These are phyloP conservation scores for Centrapalus pauciflorus DNA, from an alignment of 129 eudicot genomes.

Conservation along the genomic window DNA sequence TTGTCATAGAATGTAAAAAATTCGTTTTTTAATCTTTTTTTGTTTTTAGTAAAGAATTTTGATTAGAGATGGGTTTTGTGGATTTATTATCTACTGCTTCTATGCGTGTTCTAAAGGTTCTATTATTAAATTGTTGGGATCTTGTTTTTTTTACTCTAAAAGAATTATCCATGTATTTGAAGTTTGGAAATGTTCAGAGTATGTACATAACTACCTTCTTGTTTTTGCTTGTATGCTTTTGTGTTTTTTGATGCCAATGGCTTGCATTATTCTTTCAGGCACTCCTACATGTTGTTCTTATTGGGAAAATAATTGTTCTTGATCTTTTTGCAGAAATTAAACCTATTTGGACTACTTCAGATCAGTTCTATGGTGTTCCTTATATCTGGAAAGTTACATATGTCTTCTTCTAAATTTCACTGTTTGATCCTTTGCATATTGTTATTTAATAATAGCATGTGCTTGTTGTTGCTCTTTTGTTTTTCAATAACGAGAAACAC, in stretches of 20 bases:
- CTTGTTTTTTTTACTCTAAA: neutral
- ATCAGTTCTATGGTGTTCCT: conserved; percentile 84
- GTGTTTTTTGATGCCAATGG: conserved; percentile 4
- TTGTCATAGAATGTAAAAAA: no score
- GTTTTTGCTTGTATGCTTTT: neutral
- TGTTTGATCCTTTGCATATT: conserved; percentile 5
- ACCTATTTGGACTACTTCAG: conserved; percentile 72
- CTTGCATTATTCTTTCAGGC: conserved; percentile 47
- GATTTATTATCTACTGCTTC: no score
- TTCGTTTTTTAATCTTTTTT: no score
- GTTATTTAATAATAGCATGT: neutral
- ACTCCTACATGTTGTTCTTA: conserved; percentile 79
- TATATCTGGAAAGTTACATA: conserved; percentile 63
- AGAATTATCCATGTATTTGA: neutral
- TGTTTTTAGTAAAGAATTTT: no score
- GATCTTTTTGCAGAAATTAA: conserved; percentile 82
- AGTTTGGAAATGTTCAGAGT: neutral
- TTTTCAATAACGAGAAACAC: neutral
- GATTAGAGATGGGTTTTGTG: no score
- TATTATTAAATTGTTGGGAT: neutral
- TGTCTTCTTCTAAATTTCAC: neutral
- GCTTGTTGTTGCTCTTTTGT: neutral
- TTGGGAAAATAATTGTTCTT: conserved; percentile 79
- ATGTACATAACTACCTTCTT: no score
- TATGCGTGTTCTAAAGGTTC: no score